Evolutionary conservation across 306 rosid genomes (phyloP), one percentile per base, ranked within the genome.

Genomic region (Sicyos edulis): DNA sequence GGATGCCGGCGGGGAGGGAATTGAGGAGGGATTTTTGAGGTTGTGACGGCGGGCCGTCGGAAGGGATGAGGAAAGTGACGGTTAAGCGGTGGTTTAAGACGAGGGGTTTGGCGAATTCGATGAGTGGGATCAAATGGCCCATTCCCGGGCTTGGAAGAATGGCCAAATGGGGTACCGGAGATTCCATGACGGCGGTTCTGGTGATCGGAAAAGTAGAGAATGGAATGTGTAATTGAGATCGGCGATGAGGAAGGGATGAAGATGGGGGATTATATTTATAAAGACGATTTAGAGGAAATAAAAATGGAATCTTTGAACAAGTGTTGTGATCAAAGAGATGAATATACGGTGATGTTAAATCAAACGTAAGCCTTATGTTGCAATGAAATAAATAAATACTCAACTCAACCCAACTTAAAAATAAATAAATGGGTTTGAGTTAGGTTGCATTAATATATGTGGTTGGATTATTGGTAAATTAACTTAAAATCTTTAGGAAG

Each of bases 71-170:
- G 76, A 88, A 81, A 14, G 86, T 81, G 68, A 83, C 69, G 29
- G 79, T 22, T 80, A 80, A 75, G 59, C 54, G 53, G 64, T 82
- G 82, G 75, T 44, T 66, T 12, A 10, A 55, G 75, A 82, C 71
- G 7, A 91, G 45, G 8, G 9, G 45, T 40, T 40, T 40, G 84
- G n/a, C 89, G 47, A 88, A 78, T 68, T 85, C 92, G 5, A 76
- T 72, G 75, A 91, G 88, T 5, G 97, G 97, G 51, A 91, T 91
- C 24, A 91, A 85, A 74, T 91, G 97, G 49, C 97, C 97, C 88
- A 91, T 91, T 8, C 96, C 92, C 1, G 97, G 97, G 20, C 78
- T 79, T 0, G 97, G 92, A 1, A 86, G 16, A 60, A 88, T 78
- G 0, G 81, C 90, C 29, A 91, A 73, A 63, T 78, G 77, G 0